phyloP scores from a whole-genome alignment of 306 rosid species.

The Dalbergia cochinchinensis region DNA sequence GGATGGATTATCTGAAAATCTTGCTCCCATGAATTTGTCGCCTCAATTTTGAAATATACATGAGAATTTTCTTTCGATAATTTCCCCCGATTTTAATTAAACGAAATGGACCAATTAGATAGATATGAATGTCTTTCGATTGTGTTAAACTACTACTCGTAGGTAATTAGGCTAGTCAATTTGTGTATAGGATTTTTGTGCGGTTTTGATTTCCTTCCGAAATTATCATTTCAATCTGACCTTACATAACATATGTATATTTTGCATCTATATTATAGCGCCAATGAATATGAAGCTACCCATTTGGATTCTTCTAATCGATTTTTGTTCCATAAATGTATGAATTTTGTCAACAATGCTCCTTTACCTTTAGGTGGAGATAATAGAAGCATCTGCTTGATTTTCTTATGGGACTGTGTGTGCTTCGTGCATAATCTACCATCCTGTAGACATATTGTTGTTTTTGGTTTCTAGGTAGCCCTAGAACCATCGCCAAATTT shows the following conservation, averaged over 20 bases:
- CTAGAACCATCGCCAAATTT: neutral
- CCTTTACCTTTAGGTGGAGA: neutral
- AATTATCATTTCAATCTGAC: neutral
- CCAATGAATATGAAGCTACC: neutral
- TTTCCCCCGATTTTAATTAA: neutral
- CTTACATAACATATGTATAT: neutral
- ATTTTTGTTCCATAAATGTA: constrained; percentile 20
- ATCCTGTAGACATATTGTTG: neutral
- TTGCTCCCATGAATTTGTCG: neutral
- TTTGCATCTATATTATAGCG: neutral
- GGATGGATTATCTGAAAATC: constrained; percentile 2
- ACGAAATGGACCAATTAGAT: neutral
- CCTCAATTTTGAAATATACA: neutral
- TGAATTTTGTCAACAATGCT: neutral
- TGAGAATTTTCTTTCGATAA: neutral
- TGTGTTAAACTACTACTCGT: neutral
- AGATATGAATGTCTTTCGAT: neutral
- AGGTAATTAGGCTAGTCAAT: neutral
- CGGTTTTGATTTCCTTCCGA: neutral
- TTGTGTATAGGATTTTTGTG: constrained; percentile 23
- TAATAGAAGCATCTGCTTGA: constrained; percentile 5
- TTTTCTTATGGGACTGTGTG: too few species aligned
- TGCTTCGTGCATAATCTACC: neutral
- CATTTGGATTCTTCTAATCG: constrained; percentile 1
- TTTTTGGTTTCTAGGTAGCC: constrained; percentile 26